These are phyloP conservation scores for Pleochaeta shiraiana DNA, from an alignment of 2,329 filamentous ascomycete genomes.

Conservation along the genomic window DNA sequence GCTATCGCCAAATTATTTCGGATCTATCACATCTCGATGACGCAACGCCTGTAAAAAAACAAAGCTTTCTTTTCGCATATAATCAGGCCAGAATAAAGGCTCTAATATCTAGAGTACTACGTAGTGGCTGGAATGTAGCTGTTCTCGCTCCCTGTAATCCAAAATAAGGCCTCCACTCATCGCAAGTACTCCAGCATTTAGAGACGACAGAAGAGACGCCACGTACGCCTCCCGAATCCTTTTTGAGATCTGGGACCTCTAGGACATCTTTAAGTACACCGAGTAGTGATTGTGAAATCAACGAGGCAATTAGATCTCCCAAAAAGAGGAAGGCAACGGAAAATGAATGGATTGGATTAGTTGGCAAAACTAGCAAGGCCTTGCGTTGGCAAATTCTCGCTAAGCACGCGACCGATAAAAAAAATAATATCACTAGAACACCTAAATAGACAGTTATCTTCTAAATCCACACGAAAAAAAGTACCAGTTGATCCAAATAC, in stretches of 20 bases:
- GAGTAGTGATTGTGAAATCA: neutral
- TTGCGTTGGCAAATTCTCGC: neutral
- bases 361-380: neutral
- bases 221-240: neutral
- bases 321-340: neutral
- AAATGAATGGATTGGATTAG: neutral
- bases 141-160: neutral
- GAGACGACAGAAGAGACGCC: neutral
- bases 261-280: neutral
- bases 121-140: neutral
- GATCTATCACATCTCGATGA: neutral
- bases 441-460: neutral
- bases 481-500: slow-evolving; percentile 1
- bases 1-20: neutral
- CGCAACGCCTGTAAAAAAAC: neutral
- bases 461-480: neutral
- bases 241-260: neutral
- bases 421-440: neutral
- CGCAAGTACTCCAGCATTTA: neutral
- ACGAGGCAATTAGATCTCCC: neutral
- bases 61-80: neutral
- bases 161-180: neutral
- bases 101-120: neutral
- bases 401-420: neutral
- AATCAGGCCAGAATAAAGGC: neutral